Evolutionary conservation across 129 eudicot genomes (phyloP).

Genomic region (Smallanthus sonchifolius): DNA sequence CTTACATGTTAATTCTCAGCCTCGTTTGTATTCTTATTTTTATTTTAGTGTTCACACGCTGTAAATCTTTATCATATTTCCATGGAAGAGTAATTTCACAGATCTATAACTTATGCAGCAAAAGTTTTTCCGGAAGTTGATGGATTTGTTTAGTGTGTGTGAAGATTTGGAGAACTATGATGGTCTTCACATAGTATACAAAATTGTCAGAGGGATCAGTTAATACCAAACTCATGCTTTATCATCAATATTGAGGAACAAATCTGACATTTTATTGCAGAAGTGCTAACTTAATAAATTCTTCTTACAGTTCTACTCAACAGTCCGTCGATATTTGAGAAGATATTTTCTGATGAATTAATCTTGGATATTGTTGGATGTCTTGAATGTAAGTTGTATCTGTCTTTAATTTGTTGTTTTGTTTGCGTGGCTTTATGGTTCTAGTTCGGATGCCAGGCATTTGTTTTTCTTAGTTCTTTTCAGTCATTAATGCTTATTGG

Average conservation of each 20-base stretch:
- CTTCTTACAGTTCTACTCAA: constrained; percentile 73
- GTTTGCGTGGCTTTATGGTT: not conserved
- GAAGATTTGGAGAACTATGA: constrained; percentile 86
- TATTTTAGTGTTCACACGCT: not conserved
- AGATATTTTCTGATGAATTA: constrained; percentile 76
- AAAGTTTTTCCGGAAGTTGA: constrained; percentile 78
- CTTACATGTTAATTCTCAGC: not conserved
- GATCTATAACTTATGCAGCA: constrained; percentile 45
- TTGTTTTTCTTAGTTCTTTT: not conserved
- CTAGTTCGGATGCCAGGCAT: not conserved
- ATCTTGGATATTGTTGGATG: constrained; percentile 83
- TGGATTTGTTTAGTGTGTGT: constrained; percentile 68
- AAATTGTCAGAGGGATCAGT: constrained; percentile 84
- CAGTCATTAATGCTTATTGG: not conserved
- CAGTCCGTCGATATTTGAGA: constrained; percentile 72
- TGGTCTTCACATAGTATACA: constrained; percentile 71
- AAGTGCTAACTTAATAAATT: not conserved
- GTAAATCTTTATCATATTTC: not conserved
- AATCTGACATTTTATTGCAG: not conserved
- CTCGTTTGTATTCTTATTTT: not conserved
- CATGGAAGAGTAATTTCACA: constrained; percentile 2
- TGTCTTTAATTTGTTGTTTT: not conserved
- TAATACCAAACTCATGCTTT: constrained; percentile 24
- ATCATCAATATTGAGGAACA: not conserved
- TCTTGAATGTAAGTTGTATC: constrained; percentile 75